Evolutionary conservation across 2,329 filamentous ascomycete genomes (phyloP).

Genomic region (Trichoderma atroviride): DNA sequence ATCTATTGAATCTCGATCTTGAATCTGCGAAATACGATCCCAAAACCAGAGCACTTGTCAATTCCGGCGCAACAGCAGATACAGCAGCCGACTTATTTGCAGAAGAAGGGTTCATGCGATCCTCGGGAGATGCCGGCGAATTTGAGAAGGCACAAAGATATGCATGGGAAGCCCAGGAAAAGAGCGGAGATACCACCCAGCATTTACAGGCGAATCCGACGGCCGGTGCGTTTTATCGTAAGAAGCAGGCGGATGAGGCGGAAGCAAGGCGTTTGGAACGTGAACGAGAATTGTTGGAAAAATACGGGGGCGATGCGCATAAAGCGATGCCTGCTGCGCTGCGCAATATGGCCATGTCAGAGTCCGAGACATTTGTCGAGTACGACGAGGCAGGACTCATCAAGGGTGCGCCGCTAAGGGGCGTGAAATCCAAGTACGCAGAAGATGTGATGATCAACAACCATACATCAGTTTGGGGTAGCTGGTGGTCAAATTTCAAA

Average conservation of each 20-base stretch:
- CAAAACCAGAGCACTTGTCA: conserved; percentile 89
- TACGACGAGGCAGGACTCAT: conserved; percentile 89
- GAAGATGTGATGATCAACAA: conserved; percentile 91
- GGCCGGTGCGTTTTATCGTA: conserved; percentile 80
- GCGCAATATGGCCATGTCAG: conserved; percentile 68
- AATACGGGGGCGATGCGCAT: conserved; percentile 73
- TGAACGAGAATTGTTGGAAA: conserved; percentile 72
- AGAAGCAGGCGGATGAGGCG: conserved; percentile 75
- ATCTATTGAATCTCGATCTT: conserved; percentile 89
- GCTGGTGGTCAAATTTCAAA: conserved; percentile 93
- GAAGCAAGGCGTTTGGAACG: conserved; percentile 69
- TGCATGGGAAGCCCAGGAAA: conserved; percentile 94
- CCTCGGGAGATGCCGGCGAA: conserved; percentile 87
- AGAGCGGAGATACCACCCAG: conserved; percentile 72
- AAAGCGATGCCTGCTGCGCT: conserved; percentile 61
- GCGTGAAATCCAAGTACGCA: conserved; percentile 84
- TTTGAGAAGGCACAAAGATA: conserved; percentile 89
- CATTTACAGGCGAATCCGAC: conserved; percentile 97
- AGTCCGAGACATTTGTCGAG: conserved; percentile 87
- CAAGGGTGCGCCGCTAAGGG: conserved; percentile 79
- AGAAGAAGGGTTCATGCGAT: conserved; percentile 88
- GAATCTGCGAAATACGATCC: conserved; percentile 98
- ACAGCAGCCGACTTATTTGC: conserved; percentile 81
- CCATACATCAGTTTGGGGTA: conserved; percentile 90
- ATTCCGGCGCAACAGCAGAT: conserved; percentile 78